Percentiles rank a stretch among this genome's conserved stretches.
phyloP scores from a whole-genome alignment of 1,284 basidiomycete species.

The Rhodofomes roseus region DNA sequence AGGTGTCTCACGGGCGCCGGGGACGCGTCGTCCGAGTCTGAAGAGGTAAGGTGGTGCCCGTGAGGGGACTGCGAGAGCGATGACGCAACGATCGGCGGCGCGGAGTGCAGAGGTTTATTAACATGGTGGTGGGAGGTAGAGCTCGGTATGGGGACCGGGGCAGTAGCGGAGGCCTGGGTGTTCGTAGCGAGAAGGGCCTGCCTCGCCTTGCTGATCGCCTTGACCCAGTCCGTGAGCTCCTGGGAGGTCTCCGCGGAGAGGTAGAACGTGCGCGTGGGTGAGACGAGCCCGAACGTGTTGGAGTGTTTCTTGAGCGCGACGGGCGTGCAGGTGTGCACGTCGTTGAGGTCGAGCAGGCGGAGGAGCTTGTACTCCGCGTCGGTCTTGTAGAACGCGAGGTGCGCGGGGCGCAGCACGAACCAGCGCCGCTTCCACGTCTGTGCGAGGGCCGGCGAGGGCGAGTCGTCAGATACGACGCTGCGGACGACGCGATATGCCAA shows the following conservation, averaged over 20 bases:
- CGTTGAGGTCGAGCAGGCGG: slow-evolving; percentile 83
- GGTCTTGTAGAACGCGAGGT: slow-evolving; percentile 97
- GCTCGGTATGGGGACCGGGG: slow-evolving; percentile 45
- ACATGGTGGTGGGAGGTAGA: slow-evolving; percentile 19
- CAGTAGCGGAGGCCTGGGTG: slow-evolving; percentile 50
- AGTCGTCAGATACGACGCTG: slow-evolving; percentile 6
- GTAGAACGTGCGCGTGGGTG: slow-evolving; percentile 90
- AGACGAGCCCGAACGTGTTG: slow-evolving; percentile 91
- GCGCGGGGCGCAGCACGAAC: slow-evolving; percentile 92
- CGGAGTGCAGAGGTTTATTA: slow-evolving; percentile 10
- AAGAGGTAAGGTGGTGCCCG: slow-evolving; percentile 51
- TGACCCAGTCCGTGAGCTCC: slow-evolving; percentile 86
- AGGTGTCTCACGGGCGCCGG: slow-evolving; percentile 17
- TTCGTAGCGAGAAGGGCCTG: slow-evolving; percentile 59
- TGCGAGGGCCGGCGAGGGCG: slow-evolving; percentile 12
- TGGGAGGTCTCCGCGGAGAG: slow-evolving; percentile 71
- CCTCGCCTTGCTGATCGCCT: slow-evolving; percentile 76
- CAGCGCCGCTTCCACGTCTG: slow-evolving; percentile 99
- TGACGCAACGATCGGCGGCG: slow-evolving; percentile 23
- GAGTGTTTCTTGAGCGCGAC: slow-evolving; percentile 89
- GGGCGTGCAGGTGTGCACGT: slow-evolving; percentile 88
- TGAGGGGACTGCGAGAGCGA: slow-evolving; percentile 32
- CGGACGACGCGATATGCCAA: slow-evolving; percentile 19
- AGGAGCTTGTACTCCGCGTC: slow-evolving; percentile 91
- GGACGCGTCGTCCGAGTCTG: slow-evolving; percentile 67